Evolutionary conservation across 768 basidiomycete genomes (phyloP).

Genomic region (Suillus placidus): DNA sequence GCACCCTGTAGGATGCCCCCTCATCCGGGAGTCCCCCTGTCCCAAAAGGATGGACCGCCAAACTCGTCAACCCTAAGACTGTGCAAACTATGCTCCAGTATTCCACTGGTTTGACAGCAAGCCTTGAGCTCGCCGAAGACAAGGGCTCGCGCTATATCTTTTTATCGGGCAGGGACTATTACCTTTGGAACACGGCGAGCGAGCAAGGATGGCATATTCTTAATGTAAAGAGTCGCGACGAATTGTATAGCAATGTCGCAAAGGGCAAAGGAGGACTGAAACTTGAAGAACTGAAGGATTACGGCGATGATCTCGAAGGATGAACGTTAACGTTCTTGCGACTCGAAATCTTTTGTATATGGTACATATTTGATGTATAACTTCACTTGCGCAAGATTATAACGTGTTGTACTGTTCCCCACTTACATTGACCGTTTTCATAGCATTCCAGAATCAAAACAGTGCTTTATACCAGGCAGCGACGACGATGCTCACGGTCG

Average conservation of each 20-base stretch:
- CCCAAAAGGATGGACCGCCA: not conserved
- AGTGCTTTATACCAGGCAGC: constrained; percentile 30
- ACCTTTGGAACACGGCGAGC: not conserved
- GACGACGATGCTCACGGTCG: constrained; percentile 70
- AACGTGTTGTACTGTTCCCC: not conserved
- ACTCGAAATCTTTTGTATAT: not conserved
- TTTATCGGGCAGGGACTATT: not conserved
- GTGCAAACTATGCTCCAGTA: not conserved
- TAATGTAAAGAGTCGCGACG: not conserved
- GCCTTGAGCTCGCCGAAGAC: not conserved
- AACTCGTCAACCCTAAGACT: not conserved
- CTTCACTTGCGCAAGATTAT: not conserved
- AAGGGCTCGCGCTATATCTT: not conserved
- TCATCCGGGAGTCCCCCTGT: not conserved
- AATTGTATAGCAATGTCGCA: not conserved
- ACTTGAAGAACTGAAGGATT: not conserved
- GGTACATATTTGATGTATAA: not conserved
- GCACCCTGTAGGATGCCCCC: not conserved
- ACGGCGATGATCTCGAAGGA: not conserved
- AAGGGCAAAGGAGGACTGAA: not conserved
- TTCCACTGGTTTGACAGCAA: not conserved
- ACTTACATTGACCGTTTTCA: constrained; percentile 16
- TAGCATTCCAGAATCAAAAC: constrained; percentile 82
- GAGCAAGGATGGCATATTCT: not conserved
- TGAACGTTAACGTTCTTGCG: not conserved